Evolutionary conservation across 495 filamentous ascomycete genomes (phyloP), one percentile per base, ranked within the genome.

Genomic region (Neurospora sp.): DNA sequence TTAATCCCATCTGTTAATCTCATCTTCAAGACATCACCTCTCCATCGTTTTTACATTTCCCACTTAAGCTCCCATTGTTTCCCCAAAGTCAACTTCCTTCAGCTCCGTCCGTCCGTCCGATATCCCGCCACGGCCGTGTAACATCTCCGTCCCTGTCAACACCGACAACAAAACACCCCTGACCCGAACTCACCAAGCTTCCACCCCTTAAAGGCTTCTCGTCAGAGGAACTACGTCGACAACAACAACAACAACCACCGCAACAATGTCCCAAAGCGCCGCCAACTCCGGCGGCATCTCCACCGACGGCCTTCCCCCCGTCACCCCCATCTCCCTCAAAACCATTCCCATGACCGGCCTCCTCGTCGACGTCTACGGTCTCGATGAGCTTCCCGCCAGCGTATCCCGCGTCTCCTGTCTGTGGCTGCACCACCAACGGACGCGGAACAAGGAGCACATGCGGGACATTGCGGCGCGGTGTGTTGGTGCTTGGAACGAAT

Each of bases 361-460:
- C 38, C 84, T 90, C 8, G 87, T 90, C 14, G 89, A 90, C 69
- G 87, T 97, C 69, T 93, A 93, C 78, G 95, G 95, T 22, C 85
- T 97, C 1, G 81, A 89, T 20, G 92, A 97, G 75, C 85, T 97
- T 7, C 81, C 85, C 6, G 27, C 84, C 10, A 72, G 83, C 18
- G 81, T 87, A 39, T 75, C 77, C 31, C 72, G 77, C 39, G 81
- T 94, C 14, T 89, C 93, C 39, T 92, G 90, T 79, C 85, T 97
- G 61, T 97, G 94, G 93, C 88, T 98, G 18, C 86, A 97, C 39
- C 93, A 98, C 81, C 92, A 91, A 2, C 89, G 96, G 27, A 82
- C 90, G 40, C 83, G 88, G 39, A 88, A 82, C 1, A 89, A 93
- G 78, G 89, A 88, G 70, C 86, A 85, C 73, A 97, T 98, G 95